These are phyloP conservation scores for Knufia fluminis DNA, from an alignment of 2,329 filamentous ascomycete genomes.

Conservation along the genomic window DNA sequence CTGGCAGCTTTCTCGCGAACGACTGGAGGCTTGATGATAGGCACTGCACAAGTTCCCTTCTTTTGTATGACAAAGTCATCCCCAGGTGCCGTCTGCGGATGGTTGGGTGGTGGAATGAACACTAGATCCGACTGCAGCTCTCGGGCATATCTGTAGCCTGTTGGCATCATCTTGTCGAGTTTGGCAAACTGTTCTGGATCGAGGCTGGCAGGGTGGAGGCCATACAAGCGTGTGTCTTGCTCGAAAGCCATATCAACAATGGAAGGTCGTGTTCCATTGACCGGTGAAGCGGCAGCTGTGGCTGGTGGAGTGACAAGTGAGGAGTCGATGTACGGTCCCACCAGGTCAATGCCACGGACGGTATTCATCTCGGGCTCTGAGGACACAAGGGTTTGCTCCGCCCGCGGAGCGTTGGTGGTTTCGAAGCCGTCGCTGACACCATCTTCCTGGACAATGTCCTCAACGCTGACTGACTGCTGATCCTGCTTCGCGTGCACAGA, in stretches of 20 bases:
- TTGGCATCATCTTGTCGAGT: neutral
- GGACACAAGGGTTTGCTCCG: too few relatives aligned
- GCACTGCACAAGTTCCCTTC: neutral
- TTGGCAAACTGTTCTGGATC: neutral
- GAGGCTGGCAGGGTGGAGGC: neutral
- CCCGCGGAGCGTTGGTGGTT: too few relatives aligned
- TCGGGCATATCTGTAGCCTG: conserved; percentile 1
- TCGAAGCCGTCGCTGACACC: too few relatives aligned
- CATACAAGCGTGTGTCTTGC: neutral
- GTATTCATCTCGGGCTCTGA: too few relatives aligned
- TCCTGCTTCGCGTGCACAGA: too few relatives aligned
- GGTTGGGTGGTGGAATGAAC: conserved; percentile 1
- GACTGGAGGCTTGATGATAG: neutral
- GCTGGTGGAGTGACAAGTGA: too few relatives aligned
- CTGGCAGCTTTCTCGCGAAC: neutral
- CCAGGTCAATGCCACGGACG: too few relatives aligned
- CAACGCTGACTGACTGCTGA: too few relatives aligned
- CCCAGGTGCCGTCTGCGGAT: neutral
- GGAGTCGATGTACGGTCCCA: too few relatives aligned
- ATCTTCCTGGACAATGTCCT: too few relatives aligned
- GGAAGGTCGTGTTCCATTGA: too few relatives aligned
- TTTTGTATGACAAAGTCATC: neutral
- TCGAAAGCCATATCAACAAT: neutral
- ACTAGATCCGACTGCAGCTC: neutral
- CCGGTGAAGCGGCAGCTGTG: too few relatives aligned